Evolutionary conservation across 2,329 filamentous ascomycete genomes (phyloP).

Genomic region (Magnaporthiopsis incrustans): DNA sequence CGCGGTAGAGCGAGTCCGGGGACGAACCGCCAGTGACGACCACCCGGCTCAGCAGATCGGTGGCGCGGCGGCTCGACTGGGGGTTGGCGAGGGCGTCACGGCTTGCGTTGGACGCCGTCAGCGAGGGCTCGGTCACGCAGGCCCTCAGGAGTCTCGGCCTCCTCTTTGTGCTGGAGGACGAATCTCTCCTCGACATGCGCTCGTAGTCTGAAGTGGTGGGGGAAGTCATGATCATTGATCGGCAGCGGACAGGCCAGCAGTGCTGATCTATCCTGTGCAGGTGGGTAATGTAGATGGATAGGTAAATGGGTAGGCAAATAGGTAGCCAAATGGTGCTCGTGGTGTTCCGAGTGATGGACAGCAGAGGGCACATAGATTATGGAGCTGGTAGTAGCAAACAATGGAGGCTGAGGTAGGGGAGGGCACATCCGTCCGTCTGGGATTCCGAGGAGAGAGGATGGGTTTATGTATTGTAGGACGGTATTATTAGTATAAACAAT

Average conservation of each 20-base stretch:
- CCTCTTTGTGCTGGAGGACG: constrained; percentile 30
- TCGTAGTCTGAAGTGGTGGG: constrained; percentile 1
- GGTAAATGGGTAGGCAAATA: not conserved
- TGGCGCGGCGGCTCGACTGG: constrained; percentile 40
- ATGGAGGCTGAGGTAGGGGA: no score
- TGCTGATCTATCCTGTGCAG: not conserved
- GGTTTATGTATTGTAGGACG: not conserved
- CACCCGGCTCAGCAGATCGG: constrained; percentile 47
- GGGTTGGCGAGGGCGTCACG: constrained; percentile 41
- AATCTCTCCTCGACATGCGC: constrained; percentile 26
- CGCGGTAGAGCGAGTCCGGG: constrained; percentile 21
- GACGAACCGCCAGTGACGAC: constrained; percentile 39
- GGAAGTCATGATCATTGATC: not conserved
- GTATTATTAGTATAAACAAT: not conserved
- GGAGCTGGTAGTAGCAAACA: no score
- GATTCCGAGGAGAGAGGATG: not conserved
- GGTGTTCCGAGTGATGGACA: not conserved
- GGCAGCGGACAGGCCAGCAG: not conserved
- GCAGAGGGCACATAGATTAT: not conserved
- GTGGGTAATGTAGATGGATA: not conserved
- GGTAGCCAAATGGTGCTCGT: not conserved
- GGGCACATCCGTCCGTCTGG: not conserved
- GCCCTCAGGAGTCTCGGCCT: constrained; percentile 48
- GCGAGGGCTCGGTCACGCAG: constrained; percentile 48
- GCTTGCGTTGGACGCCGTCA: constrained; percentile 47